Percentiles rank a stretch among this genome's conserved stretches.
Conservation (phyloP, 768 basidiomycete genomes). For the Agrocybe praecox region DNA sequence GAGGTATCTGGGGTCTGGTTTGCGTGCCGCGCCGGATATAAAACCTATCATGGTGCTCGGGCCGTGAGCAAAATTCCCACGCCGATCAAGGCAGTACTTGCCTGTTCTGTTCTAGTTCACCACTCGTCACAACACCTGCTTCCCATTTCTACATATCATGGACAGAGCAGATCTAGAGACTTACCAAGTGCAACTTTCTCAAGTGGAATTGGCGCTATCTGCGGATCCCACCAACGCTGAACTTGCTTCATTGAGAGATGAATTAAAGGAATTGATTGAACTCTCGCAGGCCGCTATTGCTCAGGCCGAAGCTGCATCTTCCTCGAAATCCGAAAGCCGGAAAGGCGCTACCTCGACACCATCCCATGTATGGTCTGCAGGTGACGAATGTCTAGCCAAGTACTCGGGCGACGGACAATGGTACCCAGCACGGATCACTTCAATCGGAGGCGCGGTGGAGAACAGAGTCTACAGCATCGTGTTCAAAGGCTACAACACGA, state of each 20-base stretch:
- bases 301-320: conserved; percentile 64
- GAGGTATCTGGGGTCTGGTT: no score
- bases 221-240: conserved; percentile 76
- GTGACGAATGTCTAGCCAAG: conserved; percentile 85
- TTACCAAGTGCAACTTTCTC: conserved; percentile 88
- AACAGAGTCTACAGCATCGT: conserved; percentile 88
- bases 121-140: neutral
- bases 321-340: conserved; percentile 61
- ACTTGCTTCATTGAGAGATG: conserved; percentile 70
- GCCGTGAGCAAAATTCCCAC: conserved; percentile 2
- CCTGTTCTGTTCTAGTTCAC: neutral
- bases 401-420: conserved; percentile 83
- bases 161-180: conserved; percentile 83
- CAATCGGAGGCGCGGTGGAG: conserved; percentile 78
- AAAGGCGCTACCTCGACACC: conserved; percentile 55
- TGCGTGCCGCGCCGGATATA: no score
- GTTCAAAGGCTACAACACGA: conserved; percentile 91
- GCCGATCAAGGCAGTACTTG: conserved; percentile 1
- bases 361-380: conserved; percentile 68
- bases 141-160: conserved; percentile 30
- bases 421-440: conserved; percentile 90
- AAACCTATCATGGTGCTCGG: neutral
- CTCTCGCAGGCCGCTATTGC: conserved; percentile 75
- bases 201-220: conserved; percentile 80
- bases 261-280: conserved; percentile 82